Base-by-base conservation (phyloP, 164 flowering plant species). In the Berberis thunbergii region DNA sequence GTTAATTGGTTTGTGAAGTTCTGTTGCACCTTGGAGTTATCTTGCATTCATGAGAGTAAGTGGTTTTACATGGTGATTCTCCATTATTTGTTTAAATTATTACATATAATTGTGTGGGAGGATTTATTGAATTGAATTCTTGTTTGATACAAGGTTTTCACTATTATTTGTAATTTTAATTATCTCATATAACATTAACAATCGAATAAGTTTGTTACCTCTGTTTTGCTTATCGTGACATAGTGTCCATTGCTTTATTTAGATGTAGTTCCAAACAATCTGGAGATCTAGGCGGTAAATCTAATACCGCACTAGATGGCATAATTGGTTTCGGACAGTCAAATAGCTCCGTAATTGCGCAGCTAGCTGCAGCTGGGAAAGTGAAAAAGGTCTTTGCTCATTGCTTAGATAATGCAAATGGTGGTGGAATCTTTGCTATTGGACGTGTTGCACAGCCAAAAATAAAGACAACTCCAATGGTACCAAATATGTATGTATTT, bases 341-440 rank as follows among this genome's bases (percentile, higher is more conserved):
- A 66, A 89, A 89, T 77, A 76, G 93, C 8, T 94, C 99, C 45
- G 69, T 87, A 84, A 68, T 94, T 72, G 88, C 98, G 57, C 98
- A 94, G 77, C 74, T 94, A 49, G 89, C 97, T 69, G 71, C 87
- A 50, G 50, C 88, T 61, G 96, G 95, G 67, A 80, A 77, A 67
- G 87, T 87, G 71, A 82, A 79, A 66, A 94, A 82, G 72, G 73
- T 76, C 65, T 94, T 94, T 78, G 75, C 97, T 44, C 98, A 94
- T 63, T 94, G 98, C 83, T 77, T 94, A 67, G 96, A 87, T 74
- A 76, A 72, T 61, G 64, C 54, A 41, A 68, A 79, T 69, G 98
- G 98, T 9, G 98, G 98, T 69, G 98, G 98, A 63, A 93, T 93
- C 43, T 93, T 88, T 77, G 87, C 97, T 42, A 87, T 93, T 74